Base-by-base conservation (phyloP, 2,329 filamentous ascomycete genomes). In the Xylaria sp. region DNA sequence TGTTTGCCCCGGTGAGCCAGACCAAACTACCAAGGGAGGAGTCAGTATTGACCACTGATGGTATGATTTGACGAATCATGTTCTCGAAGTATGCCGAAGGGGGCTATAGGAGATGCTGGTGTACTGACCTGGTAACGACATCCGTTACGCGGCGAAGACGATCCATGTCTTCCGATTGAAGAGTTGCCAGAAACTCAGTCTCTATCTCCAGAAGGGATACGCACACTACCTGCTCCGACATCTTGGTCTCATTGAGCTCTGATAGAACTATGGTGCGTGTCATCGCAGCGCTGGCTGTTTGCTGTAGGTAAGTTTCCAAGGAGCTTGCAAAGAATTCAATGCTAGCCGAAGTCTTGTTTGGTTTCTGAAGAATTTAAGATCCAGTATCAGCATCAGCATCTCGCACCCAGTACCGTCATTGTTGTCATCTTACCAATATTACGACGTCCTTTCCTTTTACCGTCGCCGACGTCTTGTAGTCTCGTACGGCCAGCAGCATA, bases 171-270 rank as follows among this genome's bases (percentile, higher is more conserved):
- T 63, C 3, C 1, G 33, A 29, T 2, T 7, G 4, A 13, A 70
- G 59, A 17, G 66, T 60, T 5, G 68, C 56, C 0, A 70, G 51
- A 25, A 70, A 57, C 50, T 70, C 68, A 2, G 1, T 2, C 11
- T 71, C 69, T 1, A 49, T n/a, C 31, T 71, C 66, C 1, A 69
- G 20, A 1, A 68, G 22, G 2, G 69, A 69, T 7, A 71, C 55
- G 25, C 51, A 63, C 0, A 63, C 5, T 5, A 33, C 15, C 6
- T 42, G 9, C 4, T 31, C 39, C 5, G 58, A 51, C 13, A 60
- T 25, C 7, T 7, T 3, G 2, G 22, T 44, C 25, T 44, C n/a
- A 3, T 47, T 17, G 5, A 61, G 33, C 17, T 61, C 57, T 15
- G 33, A 31, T 25, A 59, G 31, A 15, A 13, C 25, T 15, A 50